Percentiles rank a stretch among this genome's conserved stretches.
Conservation (phyloP, 2,329 filamentous ascomycete species). For the Exophiala sp. region DNA sequence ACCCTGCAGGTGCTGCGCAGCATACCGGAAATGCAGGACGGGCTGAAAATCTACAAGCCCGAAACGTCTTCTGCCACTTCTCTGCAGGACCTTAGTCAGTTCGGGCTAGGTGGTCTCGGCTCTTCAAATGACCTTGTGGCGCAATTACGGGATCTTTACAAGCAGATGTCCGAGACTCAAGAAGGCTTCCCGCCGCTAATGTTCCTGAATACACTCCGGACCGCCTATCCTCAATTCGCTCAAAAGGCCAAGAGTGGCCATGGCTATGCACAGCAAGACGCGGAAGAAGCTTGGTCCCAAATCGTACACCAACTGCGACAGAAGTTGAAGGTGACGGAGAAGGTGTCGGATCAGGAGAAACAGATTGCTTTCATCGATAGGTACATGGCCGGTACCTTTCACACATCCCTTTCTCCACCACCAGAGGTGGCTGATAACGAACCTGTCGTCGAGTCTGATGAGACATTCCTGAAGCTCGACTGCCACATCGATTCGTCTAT, state of each 20-base stretch:
- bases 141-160: constrained; percentile 76
- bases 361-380: constrained; percentile 75
- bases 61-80: constrained; percentile 30
- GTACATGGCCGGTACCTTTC: constrained; percentile 79
- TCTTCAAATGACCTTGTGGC: constrained; percentile 65
- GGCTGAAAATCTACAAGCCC: constrained; percentile 59
- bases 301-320: constrained; percentile 77
- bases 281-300: constrained; percentile 96
- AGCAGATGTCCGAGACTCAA: constrained; percentile 82
- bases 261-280: constrained; percentile 95
- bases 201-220: constrained; percentile 75
- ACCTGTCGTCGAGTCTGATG: constrained; percentile 59
- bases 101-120: constrained; percentile 54
- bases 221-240: constrained; percentile 83
- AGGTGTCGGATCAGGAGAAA: constrained; percentile 36
- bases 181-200: constrained; percentile 74
- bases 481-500: constrained; percentile 86
- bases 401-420: constrained; percentile 69
- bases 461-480: constrained; percentile 84
- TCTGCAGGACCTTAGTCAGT: constrained; percentile 45
- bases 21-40: constrained; percentile 83
- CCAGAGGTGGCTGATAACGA: constrained; percentile 70
- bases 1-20: constrained; percentile 85
- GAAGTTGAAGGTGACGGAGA: constrained; percentile 59
- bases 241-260: constrained; percentile 75